Conservation (phyloP, 2,329 filamentous ascomycete species). For the Metarhizium anisopliae region DNA sequence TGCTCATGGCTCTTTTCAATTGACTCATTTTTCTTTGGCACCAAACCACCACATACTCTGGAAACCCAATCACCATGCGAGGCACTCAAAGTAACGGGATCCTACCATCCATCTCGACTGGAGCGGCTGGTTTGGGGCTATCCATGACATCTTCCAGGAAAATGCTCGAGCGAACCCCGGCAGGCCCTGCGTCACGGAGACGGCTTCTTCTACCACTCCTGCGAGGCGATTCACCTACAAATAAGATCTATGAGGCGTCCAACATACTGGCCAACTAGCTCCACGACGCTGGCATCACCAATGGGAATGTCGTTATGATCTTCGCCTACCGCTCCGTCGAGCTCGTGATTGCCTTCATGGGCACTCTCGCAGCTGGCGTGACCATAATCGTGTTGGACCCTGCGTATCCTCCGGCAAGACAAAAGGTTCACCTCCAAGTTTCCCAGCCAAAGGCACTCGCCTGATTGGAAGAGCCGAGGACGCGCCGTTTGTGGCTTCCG, state of each 20-base stretch:
- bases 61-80: background rate
- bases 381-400: slow-evolving; percentile 67
- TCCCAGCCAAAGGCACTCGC: slow-evolving; percentile 48
- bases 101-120: slow-evolving; percentile 60
- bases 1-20: background rate
- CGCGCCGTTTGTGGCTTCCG: slow-evolving; percentile 63
- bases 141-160: slow-evolving; percentile 59
- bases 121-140: slow-evolving; percentile 53
- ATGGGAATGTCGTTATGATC: slow-evolving; percentile 89
- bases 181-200: slow-evolving; percentile 40
- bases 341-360: slow-evolving; percentile 65
- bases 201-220: slow-evolving; percentile 30
- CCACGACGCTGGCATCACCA: slow-evolving; percentile 59
- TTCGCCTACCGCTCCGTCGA: slow-evolving; percentile 72
- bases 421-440: slow-evolving; percentile 65
- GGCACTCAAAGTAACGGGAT: slow-evolving; percentile 4
- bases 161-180: slow-evolving; percentile 64
- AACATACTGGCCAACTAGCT: slow-evolving; percentile 76
- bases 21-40: background rate
- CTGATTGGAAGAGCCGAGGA: slow-evolving; percentile 50
- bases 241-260: slow-evolving; percentile 80
- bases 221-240: slow-evolving; percentile 69
- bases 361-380: slow-evolving; percentile 51
- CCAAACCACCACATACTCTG: background rate
- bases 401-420: slow-evolving; percentile 18